phyloP scores from a whole-genome alignment of 2,329 filamentous ascomycete genomes.

The Thermothelomyces thermophilus region DNA sequence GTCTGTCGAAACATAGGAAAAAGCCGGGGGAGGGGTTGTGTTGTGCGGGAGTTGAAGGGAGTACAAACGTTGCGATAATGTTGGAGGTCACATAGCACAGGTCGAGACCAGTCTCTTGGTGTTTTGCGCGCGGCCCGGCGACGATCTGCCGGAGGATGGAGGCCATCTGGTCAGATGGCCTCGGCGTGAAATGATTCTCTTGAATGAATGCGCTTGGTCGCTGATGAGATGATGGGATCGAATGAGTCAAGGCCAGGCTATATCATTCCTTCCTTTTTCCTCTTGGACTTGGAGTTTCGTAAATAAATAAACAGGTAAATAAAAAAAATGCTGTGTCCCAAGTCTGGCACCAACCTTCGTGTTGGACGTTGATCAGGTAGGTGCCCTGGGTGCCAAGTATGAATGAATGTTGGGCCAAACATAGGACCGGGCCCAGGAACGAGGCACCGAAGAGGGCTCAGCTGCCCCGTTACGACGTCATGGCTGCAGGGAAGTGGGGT shows the following conservation, averaged over 20 bases:
- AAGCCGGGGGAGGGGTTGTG: background rate
- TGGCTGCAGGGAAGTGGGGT: constrained; percentile 1
- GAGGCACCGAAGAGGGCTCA: background rate
- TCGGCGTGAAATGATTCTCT: background rate
- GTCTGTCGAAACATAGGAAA: background rate
- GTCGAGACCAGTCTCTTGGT: constrained; percentile 83
- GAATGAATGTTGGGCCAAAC: too few relatives aligned
- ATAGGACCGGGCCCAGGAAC: background rate
- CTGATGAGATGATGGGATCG: too few relatives aligned
- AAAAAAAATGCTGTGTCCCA: background rate
- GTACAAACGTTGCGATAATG: constrained; percentile 54
- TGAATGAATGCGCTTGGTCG: too few relatives aligned
- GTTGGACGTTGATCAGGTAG: too few relatives aligned
- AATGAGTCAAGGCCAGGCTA: too few relatives aligned
- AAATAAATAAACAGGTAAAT: background rate
- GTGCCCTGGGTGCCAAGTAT: too few relatives aligned
- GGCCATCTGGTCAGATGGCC: constrained; percentile 45
- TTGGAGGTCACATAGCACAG: constrained; percentile 91
- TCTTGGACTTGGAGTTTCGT: background rate
- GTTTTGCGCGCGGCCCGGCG: constrained; percentile 74
- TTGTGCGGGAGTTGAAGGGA: background rate
- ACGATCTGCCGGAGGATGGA: constrained; percentile 85
- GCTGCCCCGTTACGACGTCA: constrained; percentile 2
- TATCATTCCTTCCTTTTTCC: too few relatives aligned
- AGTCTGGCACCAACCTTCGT: too few relatives aligned